Conservation (phyloP, 2,329 filamentous ascomycete genomes). For the Colletotrichum neosansevieriae region DNA sequence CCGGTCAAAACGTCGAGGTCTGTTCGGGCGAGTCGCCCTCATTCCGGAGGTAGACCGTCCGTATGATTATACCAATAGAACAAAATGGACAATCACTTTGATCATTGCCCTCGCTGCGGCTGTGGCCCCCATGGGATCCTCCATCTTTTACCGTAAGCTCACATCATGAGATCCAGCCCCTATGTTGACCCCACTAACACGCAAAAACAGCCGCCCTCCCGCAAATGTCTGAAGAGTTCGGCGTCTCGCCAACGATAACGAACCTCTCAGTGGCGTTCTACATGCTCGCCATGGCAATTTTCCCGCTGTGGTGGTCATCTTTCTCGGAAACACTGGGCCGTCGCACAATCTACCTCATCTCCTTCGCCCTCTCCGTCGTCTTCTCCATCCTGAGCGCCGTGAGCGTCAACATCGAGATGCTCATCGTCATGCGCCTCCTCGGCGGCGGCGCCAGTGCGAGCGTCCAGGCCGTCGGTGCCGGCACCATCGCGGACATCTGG, state of each 20-base stretch:
- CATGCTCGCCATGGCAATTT: constrained; percentile 86
- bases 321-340: constrained; percentile 81
- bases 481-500: constrained; percentile 87
- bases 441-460: constrained; percentile 82
- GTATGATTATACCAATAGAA: constrained; percentile 76
- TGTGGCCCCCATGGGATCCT: constrained; percentile 84
- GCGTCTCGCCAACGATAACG: constrained; percentile 73
- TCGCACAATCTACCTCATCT: constrained; percentile 81
- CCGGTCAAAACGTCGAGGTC: constrained; percentile 70
- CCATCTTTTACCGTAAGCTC: constrained; percentile 82
- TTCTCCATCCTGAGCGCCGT: constrained; percentile 79
- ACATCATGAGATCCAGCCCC: not conserved
- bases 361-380: constrained; percentile 78
- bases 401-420: constrained; percentile 77
- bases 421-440: constrained; percentile 81
- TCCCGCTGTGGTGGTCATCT: constrained; percentile 88
- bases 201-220: constrained; percentile 72
- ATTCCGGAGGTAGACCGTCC: constrained; percentile 85
- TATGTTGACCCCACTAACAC: constrained; percentile 28
- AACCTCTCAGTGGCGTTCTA: constrained; percentile 84
- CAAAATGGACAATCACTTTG: constrained; percentile 87
- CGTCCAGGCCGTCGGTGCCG: constrained; percentile 85
- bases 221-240: constrained; percentile 71
- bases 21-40: constrained; percentile 77
- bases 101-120: constrained; percentile 82